Base-by-base conservation (phyloP, 1,284 basidiomycete species). In the Cryptococcus sp. region DNA sequence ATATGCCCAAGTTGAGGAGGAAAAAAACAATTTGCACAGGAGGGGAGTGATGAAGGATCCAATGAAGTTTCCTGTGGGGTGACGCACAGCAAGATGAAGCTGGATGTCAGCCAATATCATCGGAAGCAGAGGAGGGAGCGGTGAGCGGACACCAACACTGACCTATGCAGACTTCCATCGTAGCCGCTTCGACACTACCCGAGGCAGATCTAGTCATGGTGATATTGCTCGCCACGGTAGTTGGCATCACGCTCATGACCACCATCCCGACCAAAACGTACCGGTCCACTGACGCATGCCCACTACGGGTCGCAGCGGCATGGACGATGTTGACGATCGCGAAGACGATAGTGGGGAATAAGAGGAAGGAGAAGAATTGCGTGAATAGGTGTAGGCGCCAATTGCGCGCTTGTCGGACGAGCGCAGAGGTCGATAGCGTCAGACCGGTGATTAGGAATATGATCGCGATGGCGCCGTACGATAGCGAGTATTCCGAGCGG, bases 401-500 rank as follows among this genome's bases (percentile, higher is more conserved):
- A 53, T 74, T 68, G 15, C 56, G 42, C 1, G 65, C 47, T 42
- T 74, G 68, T 15, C 53, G 50, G 51, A 56, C 66, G 38, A 73
- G 62, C 5, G 56, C 55, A 23, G 47, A 23, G 13, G 67, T 69
- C 4, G 67, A 69, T 1, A 76, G 58, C 2, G 71, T 69, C 19
- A 77, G 57, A 10, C 76, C 76, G 8, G 69, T 71, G 39, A 77
- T 70, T 49, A 76, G 65, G 57, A 77, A 77, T 51, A 77, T 76
- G 48, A 72, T 57, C 13, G 70, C 69, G 35, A 77, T 72, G n/a
- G 60, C 61, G 8, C 75, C 68, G 45, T 70, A 74, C 53, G 57
- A 57, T 40, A 67, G 61, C 15, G 68, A 64, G 51, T 68, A 70
- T 50, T 70, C 62, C 3, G 66, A 57, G 13, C 56, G 53, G 13